Evolutionary conservation across 2,329 filamentous ascomycete species (phyloP), one percentile per base, ranked within the genome.

Genomic region (Juglanconis sp.): DNA sequence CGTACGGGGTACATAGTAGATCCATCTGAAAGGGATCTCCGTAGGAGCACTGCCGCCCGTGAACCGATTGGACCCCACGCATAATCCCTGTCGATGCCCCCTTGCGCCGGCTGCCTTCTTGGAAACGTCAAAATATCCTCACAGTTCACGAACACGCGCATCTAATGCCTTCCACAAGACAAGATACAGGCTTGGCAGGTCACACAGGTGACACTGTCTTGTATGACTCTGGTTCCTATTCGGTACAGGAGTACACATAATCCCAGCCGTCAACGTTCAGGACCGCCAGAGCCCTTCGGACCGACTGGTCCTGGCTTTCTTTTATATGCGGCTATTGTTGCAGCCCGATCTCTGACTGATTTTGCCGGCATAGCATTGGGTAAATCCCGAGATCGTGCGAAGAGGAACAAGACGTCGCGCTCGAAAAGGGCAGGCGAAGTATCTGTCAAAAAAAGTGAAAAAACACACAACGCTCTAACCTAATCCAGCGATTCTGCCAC

Each of bases 1-100:
- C 35, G 47, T 30, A 35, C 40, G 15, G 35, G 6, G 3, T 13
- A 11, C 35, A 31, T 57, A 42, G n/a, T 10, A 15, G 55, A 42
- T 50, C 30, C 35, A 57, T 57, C 47, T 57, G 47, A 38, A 38
- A 42, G 36, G 47, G 47, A 57, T 57, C 48, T 36, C 11, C n/a
- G 31, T 47, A 59, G 56, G 56, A 50, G 50, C 34, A 59, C 44
- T 59, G 56, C 50, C 56, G 56, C 49, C 56, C 56, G 34, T 32
- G 36, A 35, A 51, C 55, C 48, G 55, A 57, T 24, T 44, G 51
- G 38, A 44, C 53, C 53, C 53, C 53, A 38, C 40, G 5, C 4
- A 24, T 10, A 17, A 15, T 10, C 35, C 32, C 38, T 42, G 38
- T 24, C 24, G 24, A 24, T 24, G 38, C 10, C 10, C 38, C 10